Base-by-base conservation (phyloP, 192 early-diverging fungal genomes). In the Backusella australiensis region DNA sequence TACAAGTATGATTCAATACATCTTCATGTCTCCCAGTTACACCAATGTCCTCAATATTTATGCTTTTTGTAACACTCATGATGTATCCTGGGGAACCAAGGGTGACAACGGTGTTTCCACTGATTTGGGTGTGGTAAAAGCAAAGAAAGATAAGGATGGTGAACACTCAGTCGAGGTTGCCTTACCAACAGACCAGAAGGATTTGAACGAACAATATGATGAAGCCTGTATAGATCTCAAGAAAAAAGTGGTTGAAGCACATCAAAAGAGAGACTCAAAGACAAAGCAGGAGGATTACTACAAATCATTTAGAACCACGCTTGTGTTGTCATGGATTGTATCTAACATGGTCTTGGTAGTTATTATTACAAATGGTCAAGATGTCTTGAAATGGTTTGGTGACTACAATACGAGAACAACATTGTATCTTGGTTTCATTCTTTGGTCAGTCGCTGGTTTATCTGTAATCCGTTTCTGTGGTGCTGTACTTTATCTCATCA, bases 11-110 rank as follows among this genome's bases (percentile, higher is more conserved):
- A 38, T 91, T 34, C 92, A 91, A 80, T 93, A 93, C 70, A 66
- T 90, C 75, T 82, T 94, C 67, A 83, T 95, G 80, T 84, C 92
- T 77, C 93, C 94, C n/a, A 88, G 88, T 71, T 96, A 91, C 80
- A 81, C 89, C 36, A 96, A 95, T 81, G 91, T 96, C 76, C 71
- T 95, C 32, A 92, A 89, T 85, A 88, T 95, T 23, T 95, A 94
- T 70, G 91, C 94, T 0, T 94, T 94, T 79, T 92, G 90, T 78
- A 96, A 96, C 80, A 89, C 92, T 0, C 94, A 95, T 83, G 94
- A 95, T 79, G 93, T 96, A 19, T 90, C 87, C 17, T 96, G 94
- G 94, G 94, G 94, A 73, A 94, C 93, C 17, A 95, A 94, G 73
- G 92, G 93, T 63, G 91, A 92, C 78, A 92, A 93, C 66, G 76